Base-by-base conservation (phyloP, 2,329 filamentous ascomycete species). In the Epichloe scottii region DNA sequence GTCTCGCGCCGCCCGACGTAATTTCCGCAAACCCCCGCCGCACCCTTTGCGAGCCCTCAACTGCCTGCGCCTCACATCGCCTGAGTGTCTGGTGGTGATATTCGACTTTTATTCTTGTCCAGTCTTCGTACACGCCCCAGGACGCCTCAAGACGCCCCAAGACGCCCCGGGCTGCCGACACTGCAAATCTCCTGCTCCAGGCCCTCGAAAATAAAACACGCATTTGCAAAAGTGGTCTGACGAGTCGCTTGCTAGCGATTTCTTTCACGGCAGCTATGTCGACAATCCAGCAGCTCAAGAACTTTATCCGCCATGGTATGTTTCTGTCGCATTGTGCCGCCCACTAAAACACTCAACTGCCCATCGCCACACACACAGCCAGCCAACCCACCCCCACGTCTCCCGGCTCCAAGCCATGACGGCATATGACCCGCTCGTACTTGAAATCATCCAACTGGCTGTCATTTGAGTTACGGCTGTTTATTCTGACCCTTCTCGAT, bases 201-300 rank as follows among this genome's bases (percentile, higher is more conserved):
- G 19, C 23, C 26, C 5, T 30, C 17, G 14, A 43, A 2, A 14
- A 15, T 23, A 14, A 15, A 23, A 17, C 26, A 48, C 14, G 23
- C 19, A 43, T n/a, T n/a, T 23, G 26, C 30, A 12, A 26, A 42
- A 30, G 39, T 49, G 39, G 17, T 49, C 40, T 26, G 47, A 37
- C 47, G 17, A 42, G 39, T 57, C 57, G 58, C 57, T 55, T 44
- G 51, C 51, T 52, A 54, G 54, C 58, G 53, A 49, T 49, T 47
- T 49, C 14, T 48, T 51, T 39, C 47, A 55, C 47, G 40, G 54
- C 50, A 59, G 61, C 54, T 60, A 82, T 82, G 79, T 82, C 79
- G 62, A 81, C 79, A 58, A 95, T 96, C 73, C 91, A 96, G 74
- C 93, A 93, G 66, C 81, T 96, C 62, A 96, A 97, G 73, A 96